Evolutionary conservation across 306 rosid genomes (phyloP), one percentile per base, ranked within the genome.

Genomic region (Acacia confusa): DNA sequence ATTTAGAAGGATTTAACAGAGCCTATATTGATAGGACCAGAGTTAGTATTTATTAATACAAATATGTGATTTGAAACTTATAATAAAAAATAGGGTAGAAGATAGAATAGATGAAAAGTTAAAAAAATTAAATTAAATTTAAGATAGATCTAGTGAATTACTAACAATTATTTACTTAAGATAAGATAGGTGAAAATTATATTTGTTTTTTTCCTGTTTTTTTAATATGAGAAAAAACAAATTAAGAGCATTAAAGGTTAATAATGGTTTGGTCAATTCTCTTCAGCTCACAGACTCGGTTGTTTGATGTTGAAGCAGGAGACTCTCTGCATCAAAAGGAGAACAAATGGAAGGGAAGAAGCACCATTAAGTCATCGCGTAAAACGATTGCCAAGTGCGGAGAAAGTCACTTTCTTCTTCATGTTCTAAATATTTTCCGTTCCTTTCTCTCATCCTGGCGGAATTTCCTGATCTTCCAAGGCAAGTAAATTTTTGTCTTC

Each of bases 271-370:
- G 36, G 89, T 86, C 91, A 86, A 85, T 87, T 78, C 28, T 72
- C 16, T 27, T 53, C 10, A 79, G 84, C 87, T 65, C 57, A 24
- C 22, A n/a, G 50, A 44, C 34, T 24, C n/a, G 28, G 7, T 82
- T 72, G 75, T 74, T 84, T 76, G 80, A 72, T 75, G 78, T 58
- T 83, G 86, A 91, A 87, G 72, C 36, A 28, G 85, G 30, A 34
- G 38, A 64, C 83, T 64, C 65, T 73, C n/a, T 84, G 67, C 47
- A 20, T 67, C 65, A n/a, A 34, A 14, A 41, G 4, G 61, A n/a
- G 14, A 58, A n/a, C 53, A 60, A 83, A 74, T 74, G 72, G 68
- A 60, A 78, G 52, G 28, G 58, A 82, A 82, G 75, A 82, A 85
- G 75, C 71, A 25, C 52, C 78, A 55, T 28, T 78, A 83, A 85